phyloP scores from a whole-genome alignment of 179 eudicot species.

The Drosera spatulata region DNA sequence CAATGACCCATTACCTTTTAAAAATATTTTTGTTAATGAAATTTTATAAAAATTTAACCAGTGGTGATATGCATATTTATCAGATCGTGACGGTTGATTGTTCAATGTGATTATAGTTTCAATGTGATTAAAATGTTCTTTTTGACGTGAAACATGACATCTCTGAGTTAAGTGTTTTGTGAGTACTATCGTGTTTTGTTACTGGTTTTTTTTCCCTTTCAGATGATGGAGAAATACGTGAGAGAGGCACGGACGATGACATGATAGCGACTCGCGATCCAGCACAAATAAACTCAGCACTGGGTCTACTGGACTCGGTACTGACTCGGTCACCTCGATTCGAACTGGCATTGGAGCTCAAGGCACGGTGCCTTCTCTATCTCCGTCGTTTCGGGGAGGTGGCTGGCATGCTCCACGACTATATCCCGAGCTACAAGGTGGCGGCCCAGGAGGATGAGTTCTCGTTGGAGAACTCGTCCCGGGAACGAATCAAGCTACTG shows the following conservation, averaged over 20 bases:
- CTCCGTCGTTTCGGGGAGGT: constrained; percentile 58
- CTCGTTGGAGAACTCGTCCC: constrained; percentile 54
- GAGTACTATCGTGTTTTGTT: no score
- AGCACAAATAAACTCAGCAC: constrained; percentile 53
- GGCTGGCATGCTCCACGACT: constrained; percentile 66
- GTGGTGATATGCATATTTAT: no score
- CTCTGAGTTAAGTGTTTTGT: no score
- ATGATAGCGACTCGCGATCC: constrained; percentile 61
- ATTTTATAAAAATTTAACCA: no score
- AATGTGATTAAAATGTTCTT: no score
- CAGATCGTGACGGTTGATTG: no score
- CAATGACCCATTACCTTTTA: no score
- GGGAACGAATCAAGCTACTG: constrained; percentile 61
- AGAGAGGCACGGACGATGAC: constrained; percentile 56
- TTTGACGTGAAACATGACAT: no score
- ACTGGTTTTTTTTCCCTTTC: no score
- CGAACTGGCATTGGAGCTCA: constrained; percentile 55
- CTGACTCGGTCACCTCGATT: constrained; percentile 51
- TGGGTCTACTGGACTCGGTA: constrained; percentile 62
- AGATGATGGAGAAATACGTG: constrained; percentile 69
- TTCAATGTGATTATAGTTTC: no score
- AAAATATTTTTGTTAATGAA: no score
- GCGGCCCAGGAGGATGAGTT: constrained; percentile 10
- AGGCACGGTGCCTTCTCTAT: constrained; percentile 50
- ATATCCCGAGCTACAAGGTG: constrained; percentile 61